Conservation (phyloP, 2,329 filamentous ascomycete species). For the Sodiomyces alkalinus region DNA sequence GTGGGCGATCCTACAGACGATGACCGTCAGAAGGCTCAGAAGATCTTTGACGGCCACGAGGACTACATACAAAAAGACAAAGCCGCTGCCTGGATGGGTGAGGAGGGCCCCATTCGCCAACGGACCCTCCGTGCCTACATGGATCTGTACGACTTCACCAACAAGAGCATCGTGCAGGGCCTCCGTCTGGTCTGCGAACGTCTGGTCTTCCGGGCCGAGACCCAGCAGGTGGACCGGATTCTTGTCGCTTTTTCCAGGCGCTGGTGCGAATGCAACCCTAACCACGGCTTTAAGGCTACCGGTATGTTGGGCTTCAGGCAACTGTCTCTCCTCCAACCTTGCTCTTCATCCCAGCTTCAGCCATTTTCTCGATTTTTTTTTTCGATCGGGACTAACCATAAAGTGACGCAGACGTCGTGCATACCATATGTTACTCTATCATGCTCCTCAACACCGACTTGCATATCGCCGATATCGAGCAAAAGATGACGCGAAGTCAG, state of each 20-base stretch:
- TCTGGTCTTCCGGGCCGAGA: conserved; percentile 75
- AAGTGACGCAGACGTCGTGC: conserved; percentile 60
- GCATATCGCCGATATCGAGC: conserved; percentile 85
- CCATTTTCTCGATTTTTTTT: neutral
- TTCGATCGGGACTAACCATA: conserved; percentile 16
- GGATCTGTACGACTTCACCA: conserved; percentile 76
- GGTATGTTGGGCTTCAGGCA: too few species aligned
- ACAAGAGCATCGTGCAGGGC: conserved; percentile 63
- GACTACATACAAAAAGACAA: conserved; percentile 65
- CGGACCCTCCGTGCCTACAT: conserved; percentile 64
- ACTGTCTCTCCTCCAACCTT: neutral
- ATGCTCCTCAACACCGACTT: conserved; percentile 92
- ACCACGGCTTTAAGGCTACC: conserved; percentile 79
- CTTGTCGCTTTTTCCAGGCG: conserved; percentile 75
- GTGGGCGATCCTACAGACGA: conserved; percentile 47
- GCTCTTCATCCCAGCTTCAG: too few species aligned
- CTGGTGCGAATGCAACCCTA: conserved; percentile 88
- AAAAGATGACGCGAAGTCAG: conserved; percentile 88
- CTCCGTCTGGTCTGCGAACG: conserved; percentile 70
- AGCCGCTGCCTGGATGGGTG: conserved; percentile 80
- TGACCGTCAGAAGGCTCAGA: conserved; percentile 62
- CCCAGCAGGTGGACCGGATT: conserved; percentile 92
- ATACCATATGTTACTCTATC: conserved; percentile 93
- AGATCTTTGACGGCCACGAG: conserved; percentile 74
- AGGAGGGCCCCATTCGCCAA: conserved; percentile 45